phyloP scores from a whole-genome alignment of 257 asterid species.

The Solanum neorickii region DNA sequence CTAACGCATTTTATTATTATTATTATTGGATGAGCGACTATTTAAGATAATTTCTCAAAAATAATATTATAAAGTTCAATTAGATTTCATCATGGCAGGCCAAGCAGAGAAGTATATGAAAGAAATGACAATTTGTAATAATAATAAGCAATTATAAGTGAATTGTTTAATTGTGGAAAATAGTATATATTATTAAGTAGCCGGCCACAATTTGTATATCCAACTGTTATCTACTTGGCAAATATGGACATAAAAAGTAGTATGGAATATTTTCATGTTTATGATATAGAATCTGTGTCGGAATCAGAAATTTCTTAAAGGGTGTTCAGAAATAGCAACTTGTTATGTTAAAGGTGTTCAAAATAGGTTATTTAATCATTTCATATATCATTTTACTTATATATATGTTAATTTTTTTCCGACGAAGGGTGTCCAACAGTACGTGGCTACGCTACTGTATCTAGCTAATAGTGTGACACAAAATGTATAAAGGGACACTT shows the following conservation, averaged over 20 bases:
- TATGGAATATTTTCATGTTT: neutral
- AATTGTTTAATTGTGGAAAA: neutral
- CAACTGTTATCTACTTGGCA: neutral
- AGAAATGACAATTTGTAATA: no score
- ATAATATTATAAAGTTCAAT: neutral
- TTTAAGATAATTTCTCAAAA: neutral
- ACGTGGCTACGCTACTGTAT: neutral
- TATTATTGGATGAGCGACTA: neutral
- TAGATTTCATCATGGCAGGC: neutral
- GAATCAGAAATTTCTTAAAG: no score
- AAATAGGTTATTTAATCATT: no score
- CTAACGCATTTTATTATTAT: neutral
- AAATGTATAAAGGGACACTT: no score
- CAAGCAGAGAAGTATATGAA: neutral
- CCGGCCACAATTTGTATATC: neutral
- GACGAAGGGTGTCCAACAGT: no score
- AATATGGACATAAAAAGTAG: neutral
- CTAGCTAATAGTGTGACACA: neutral
- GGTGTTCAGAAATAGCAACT: no score
- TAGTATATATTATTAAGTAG: neutral
- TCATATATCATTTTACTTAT: no score
- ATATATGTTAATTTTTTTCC: no score
- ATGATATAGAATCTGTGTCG: no score
- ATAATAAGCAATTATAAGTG: neutral
- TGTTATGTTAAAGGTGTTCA: no score